Percentiles rank a stretch among this genome's conserved stretches.
These are phyloP conservation scores for Thermomucor indicae-seudaticae DNA, from an alignment of 371 early-diverging fungal genomes.

Conservation along the genomic window DNA sequence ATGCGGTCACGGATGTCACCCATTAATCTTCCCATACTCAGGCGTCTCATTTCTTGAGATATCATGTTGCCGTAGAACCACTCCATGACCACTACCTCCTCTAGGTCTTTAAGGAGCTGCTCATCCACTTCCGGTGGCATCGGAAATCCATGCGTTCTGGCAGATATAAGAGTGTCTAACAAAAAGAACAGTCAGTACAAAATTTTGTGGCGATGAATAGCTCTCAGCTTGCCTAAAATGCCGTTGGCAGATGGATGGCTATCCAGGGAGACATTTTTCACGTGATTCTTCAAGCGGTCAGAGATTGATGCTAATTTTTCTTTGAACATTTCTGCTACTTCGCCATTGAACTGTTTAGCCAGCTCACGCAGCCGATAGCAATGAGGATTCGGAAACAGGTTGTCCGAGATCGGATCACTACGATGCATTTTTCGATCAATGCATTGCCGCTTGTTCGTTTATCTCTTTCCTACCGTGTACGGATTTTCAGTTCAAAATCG, in stretches of 20 bases:
- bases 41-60: slow-evolving; percentile 33
- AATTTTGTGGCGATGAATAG: background rate
- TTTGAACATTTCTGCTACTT: slow-evolving; percentile 26
- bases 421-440: background rate
- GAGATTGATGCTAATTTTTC: slow-evolving; percentile 24
- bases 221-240: slow-evolving; percentile 28
- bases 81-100: slow-evolving; percentile 35
- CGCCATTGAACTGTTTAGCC: slow-evolving; percentile 27
- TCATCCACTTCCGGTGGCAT: slow-evolving; percentile 51
- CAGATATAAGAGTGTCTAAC: slow-evolving; percentile 39
- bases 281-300: slow-evolving; percentile 25
- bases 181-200: background rate
- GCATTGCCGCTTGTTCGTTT: background rate
- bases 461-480: slow-evolving; percentile 28
- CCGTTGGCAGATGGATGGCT: slow-evolving; percentile 51
- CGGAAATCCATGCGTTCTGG: slow-evolving; percentile 42
- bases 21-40: slow-evolving; percentile 53
- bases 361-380: slow-evolving; percentile 35
- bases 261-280: slow-evolving; percentile 32
- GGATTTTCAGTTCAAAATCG: slow-evolving; percentile 27
- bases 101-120: slow-evolving; percentile 24
- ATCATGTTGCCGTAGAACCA: slow-evolving; percentile 35
- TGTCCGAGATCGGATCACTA: slow-evolving; percentile 40
- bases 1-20: slow-evolving; percentile 50
- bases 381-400: slow-evolving; percentile 41